Conservation (phyloP, 176 grass and related monocot species). For the Pharus latifolius region DNA sequence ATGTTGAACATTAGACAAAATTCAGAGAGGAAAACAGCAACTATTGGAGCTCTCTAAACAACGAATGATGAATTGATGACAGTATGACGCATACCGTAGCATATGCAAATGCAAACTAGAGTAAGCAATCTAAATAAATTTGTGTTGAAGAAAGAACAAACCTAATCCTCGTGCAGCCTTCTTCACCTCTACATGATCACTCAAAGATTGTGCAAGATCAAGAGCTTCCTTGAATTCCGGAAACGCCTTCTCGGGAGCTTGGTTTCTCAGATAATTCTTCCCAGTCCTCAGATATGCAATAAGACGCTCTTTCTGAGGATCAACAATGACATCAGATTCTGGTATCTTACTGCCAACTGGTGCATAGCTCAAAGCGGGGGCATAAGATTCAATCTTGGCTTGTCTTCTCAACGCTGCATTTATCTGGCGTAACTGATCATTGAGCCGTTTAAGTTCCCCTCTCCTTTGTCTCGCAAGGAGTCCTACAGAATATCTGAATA, state of each 20-base stretch:
- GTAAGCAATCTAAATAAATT: background rate
- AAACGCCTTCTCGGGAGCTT: constrained; percentile 67
- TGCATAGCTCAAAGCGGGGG: constrained; percentile 88
- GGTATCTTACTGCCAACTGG: constrained; percentile 59
- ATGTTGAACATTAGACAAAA: background rate
- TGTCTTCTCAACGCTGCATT: constrained; percentile 92
- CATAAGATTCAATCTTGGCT: constrained; percentile 97
- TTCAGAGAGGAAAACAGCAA: background rate
- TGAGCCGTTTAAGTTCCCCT: constrained; percentile 73
- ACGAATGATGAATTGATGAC: too few relatives aligned
- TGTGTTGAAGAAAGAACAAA: constrained; percentile 23
- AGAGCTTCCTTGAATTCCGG: constrained; percentile 76
- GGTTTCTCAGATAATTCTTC: constrained; percentile 84
- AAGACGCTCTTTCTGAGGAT: constrained; percentile 72
- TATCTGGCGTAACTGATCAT: constrained; percentile 91
- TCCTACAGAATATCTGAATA: constrained; percentile 33
- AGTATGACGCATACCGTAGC: background rate
- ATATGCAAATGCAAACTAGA: background rate
- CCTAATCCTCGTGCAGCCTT: constrained; percentile 92
- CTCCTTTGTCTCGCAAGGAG: constrained; percentile 87
- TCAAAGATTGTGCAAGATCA: constrained; percentile 60
- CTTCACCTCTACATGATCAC: constrained; percentile 93
- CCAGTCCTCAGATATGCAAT: constrained; percentile 66
- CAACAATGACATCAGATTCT: constrained; percentile 81
- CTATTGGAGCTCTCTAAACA: background rate